These are phyloP conservation scores for Pyrenophora seminiperda DNA, from an alignment of 2,329 filamentous ascomycete genomes.

Conservation along the genomic window DNA sequence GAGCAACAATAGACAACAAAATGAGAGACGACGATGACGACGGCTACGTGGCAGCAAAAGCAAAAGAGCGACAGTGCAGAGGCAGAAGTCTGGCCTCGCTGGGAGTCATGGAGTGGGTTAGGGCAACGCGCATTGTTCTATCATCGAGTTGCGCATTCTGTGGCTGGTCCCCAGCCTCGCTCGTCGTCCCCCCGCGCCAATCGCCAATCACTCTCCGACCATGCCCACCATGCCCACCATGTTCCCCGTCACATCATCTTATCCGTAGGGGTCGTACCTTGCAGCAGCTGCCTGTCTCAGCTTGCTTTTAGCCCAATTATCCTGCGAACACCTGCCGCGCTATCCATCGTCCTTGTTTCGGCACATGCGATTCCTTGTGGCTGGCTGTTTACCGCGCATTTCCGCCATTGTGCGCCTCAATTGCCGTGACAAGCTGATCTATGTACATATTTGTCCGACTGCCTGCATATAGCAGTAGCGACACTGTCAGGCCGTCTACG, in stretches of 20 bases:
- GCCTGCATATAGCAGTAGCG: not conserved
- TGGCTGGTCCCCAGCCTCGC: slow-evolving; percentile 33
- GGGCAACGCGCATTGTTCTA: slow-evolving; percentile 13
- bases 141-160: slow-evolving; percentile 19
- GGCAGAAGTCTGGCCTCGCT: slow-evolving; percentile 12
- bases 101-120: slow-evolving; percentile 6
- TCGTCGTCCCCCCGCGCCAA: slow-evolving; percentile 9
- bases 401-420: slow-evolving; percentile 3
- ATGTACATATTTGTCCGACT: not conserved
- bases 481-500: too few relatives aligned
- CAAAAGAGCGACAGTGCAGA: slow-evolving; percentile 27
- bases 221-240: slow-evolving; percentile 5
- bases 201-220: slow-evolving; percentile 9
- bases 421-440: not conserved
- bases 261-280: slow-evolving; percentile 15
- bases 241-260: slow-evolving; percentile 11
- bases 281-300: slow-evolving; percentile 15
- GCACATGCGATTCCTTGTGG: slow-evolving; percentile 6
- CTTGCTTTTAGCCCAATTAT: slow-evolving; percentile 16
- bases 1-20: not conserved
- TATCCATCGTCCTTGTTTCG: slow-evolving; percentile 1
- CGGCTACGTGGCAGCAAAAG: slow-evolving; percentile 7
- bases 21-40: not conserved
- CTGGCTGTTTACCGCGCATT: slow-evolving; percentile 5
- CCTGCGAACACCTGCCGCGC: slow-evolving; percentile 20